Conservation (phyloP, 805 yeast species). For the Candida michaelii region DNA sequence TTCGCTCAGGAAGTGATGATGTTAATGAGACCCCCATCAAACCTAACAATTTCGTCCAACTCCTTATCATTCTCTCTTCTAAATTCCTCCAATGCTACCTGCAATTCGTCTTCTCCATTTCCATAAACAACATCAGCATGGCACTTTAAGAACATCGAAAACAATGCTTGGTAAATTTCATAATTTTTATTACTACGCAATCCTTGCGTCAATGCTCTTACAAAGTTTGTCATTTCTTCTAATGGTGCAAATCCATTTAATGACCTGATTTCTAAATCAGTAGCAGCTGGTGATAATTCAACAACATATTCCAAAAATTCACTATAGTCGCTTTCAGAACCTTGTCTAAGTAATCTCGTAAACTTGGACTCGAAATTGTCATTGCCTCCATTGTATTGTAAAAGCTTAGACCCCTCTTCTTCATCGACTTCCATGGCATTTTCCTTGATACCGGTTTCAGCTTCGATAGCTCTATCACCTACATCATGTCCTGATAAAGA, state of each 20-base stretch:
- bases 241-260: conserved; percentile 66
- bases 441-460: conserved; percentile 30
- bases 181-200: conserved; percentile 55
- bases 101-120: conserved; percentile 39
- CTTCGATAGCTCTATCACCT: conserved; percentile 64
- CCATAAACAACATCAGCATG: conserved; percentile 78
- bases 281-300: conserved; percentile 66
- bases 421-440: conserved; percentile 18
- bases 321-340: conserved; percentile 42
- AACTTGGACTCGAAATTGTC: conserved; percentile 71
- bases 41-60: conserved; percentile 69
- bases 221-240: conserved; percentile 61
- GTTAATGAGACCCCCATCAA: conserved; percentile 75
- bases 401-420: conserved; percentile 31
- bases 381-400: conserved; percentile 28
- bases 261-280: conserved; percentile 87
- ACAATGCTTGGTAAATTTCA: conserved; percentile 81
- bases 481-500: conserved; percentile 63
- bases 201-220: conserved; percentile 66
- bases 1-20: conserved; percentile 40
- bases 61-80: conserved; percentile 37
- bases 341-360: conserved; percentile 62
- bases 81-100: conserved; percentile 51
- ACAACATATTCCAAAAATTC: conserved; percentile 57
- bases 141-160: conserved; percentile 66